Percentiles rank a stretch among this genome's conserved stretches.
phyloP scores from a whole-genome alignment of 768 basidiomycete species.

The Clitopilus passeckerianus region DNA sequence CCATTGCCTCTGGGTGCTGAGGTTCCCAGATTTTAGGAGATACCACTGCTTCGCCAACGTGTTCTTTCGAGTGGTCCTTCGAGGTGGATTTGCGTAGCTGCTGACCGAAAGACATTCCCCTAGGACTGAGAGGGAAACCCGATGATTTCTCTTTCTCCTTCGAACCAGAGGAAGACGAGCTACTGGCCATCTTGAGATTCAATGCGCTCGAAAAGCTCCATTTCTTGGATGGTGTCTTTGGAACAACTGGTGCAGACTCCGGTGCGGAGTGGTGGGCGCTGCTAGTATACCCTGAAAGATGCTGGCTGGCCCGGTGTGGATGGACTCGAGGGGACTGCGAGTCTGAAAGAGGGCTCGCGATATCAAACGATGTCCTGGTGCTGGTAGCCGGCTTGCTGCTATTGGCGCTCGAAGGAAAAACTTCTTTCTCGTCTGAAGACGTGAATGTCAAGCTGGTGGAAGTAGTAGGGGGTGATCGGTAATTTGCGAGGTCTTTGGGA shows the following conservation, averaged over 20 bases:
- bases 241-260: slow-evolving; percentile 39
- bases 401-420: slow-evolving; percentile 36
- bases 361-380: slow-evolving; percentile 44
- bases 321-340: slow-evolving; percentile 14
- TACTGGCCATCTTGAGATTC: slow-evolving; percentile 63
- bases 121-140: slow-evolving; percentile 60
- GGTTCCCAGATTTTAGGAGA: slow-evolving; percentile 57
- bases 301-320: slow-evolving; percentile 32
- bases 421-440: slow-evolving; percentile 37
- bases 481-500: slow-evolving; percentile 83
- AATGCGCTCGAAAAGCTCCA: slow-evolving; percentile 92
- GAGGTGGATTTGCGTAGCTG: slow-evolving; percentile 66
- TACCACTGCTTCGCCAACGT: slow-evolving; percentile 34
- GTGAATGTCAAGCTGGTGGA: slow-evolving; percentile 53
- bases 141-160: slow-evolving; percentile 27
- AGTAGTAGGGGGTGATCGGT: slow-evolving; percentile 63
- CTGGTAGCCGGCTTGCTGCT: slow-evolving; percentile 44
- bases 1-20: slow-evolving; percentile 71
- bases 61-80: slow-evolving; percentile 68
- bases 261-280: slow-evolving; percentile 27
- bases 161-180: slow-evolving; percentile 52
- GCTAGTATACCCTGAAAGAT: slow-evolving; percentile 28
- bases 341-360: slow-evolving; percentile 22
- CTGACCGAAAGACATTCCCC: slow-evolving; percentile 61
- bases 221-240: slow-evolving; percentile 89